Evolutionary conservation across 371 early-diverging fungal species (phyloP).

Genomic region (Saksenaea vasiformis): DNA sequence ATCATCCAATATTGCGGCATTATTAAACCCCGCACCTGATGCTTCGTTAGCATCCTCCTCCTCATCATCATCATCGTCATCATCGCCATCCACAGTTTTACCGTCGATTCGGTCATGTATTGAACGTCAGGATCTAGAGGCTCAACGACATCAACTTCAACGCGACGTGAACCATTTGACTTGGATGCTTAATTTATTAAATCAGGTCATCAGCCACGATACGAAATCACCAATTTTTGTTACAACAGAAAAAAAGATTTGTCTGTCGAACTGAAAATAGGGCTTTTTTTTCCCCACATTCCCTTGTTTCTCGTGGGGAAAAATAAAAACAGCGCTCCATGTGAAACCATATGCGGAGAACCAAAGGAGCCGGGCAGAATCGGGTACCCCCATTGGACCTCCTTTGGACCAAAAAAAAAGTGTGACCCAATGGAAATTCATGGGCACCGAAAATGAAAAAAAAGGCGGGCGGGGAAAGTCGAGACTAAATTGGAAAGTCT

Average conservation of each 20-base stretch:
- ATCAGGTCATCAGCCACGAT: not conserved
- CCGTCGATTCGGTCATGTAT: constrained; percentile 1
- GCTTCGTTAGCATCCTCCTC: no score
- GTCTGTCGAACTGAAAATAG: not conserved
- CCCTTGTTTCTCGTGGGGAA: constrained; percentile 7
- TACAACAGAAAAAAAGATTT: not conserved
- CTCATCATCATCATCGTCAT: not conserved
- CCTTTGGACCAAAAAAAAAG: not conserved
- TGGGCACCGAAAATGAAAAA: constrained; percentile 1
- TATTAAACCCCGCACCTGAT: constrained; percentile 2
- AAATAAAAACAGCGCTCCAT: constrained; percentile 3
- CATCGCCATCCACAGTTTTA: not conserved
- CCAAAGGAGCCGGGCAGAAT: constrained; percentile 5
- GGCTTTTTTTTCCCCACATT: not conserved
- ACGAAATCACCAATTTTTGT: not conserved
- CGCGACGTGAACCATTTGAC: not conserved
- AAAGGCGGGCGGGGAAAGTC: not conserved
- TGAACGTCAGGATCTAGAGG: not conserved
- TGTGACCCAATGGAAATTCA: constrained; percentile 2
- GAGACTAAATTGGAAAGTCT: not conserved
- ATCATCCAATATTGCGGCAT: constrained; percentile 5
- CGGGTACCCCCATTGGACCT: not conserved
- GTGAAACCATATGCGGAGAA: constrained; percentile 7
- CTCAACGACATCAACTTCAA: not conserved
- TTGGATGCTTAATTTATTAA: not conserved